Conservation (phyloP, 495 filamentous ascomycete genomes). For the Daldinia bambusicola region DNA sequence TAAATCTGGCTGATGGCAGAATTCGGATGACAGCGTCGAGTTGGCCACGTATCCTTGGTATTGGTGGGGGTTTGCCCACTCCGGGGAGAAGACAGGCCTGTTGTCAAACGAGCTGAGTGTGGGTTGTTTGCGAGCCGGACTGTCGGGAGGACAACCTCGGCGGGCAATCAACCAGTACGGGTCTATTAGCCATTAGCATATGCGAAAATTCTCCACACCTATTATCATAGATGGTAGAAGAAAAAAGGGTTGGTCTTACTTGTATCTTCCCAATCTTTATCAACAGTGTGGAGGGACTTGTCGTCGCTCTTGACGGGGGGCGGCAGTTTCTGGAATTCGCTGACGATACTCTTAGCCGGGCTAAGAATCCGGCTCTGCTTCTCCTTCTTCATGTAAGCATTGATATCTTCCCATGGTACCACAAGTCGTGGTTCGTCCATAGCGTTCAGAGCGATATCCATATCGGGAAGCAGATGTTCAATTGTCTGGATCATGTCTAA, state of each 20-base stretch:
- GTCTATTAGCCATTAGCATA: slow-evolving; percentile 47
- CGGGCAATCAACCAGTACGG: slow-evolving; percentile 72
- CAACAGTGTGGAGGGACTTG: slow-evolving; percentile 37
- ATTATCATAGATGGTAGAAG: not conserved
- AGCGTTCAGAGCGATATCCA: slow-evolving; percentile 75
- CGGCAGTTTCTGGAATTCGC: slow-evolving; percentile 49
- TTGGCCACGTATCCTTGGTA: slow-evolving; percentile 70
- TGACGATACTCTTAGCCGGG: slow-evolving; percentile 46
- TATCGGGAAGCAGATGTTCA: slow-evolving; percentile 70
- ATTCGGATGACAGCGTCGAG: slow-evolving; percentile 70
- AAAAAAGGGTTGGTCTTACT: slow-evolving; percentile 48
- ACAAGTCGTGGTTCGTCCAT: slow-evolving; percentile 77
- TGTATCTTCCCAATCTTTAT: slow-evolving; percentile 56
- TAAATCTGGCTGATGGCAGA: slow-evolving; percentile 68
- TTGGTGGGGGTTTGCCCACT: slow-evolving; percentile 54
- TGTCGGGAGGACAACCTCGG: slow-evolving; percentile 69
- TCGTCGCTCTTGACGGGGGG: slow-evolving; percentile 45
- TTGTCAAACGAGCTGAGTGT: slow-evolving; percentile 54
- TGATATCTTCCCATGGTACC: slow-evolving; percentile 72
- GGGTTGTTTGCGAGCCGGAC: slow-evolving; percentile 61
- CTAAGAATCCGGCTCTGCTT: slow-evolving; percentile 57
- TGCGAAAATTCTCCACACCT: slow-evolving; percentile 23
- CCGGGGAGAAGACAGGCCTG: slow-evolving; percentile 56
- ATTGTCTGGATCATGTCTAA: slow-evolving; percentile 66
- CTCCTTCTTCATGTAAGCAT: slow-evolving; percentile 65